Conservation (phyloP, 768 basidiomycete genomes). For the Auriscalpium orientale region DNA sequence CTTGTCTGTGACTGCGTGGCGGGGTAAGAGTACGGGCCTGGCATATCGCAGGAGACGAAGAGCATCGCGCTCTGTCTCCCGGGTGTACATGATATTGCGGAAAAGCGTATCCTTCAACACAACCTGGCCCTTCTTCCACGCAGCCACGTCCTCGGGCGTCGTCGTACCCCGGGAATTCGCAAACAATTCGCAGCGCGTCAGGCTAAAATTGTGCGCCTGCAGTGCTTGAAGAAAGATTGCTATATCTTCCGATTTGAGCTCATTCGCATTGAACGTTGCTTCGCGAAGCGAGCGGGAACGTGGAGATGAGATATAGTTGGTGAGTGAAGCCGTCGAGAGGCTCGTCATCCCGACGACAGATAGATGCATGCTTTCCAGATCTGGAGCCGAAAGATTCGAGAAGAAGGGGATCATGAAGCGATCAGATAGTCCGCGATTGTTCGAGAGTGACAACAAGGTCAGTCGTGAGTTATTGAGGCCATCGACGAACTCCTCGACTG, state of each 20-base stretch:
- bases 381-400: conserved; percentile 38
- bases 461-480: conserved; percentile 51
- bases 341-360: conserved; percentile 31
- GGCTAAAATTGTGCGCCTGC: conserved; percentile 36
- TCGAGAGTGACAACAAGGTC: conserved; percentile 42
- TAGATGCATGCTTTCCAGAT: conserved; percentile 49
- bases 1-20: background rate
- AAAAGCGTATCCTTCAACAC: conserved; percentile 27
- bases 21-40: conserved; percentile 41
- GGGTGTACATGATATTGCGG: conserved; percentile 38
- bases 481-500: conserved; percentile 32
- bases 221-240: conserved; percentile 39
- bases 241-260: conserved; percentile 39
- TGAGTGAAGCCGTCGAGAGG: conserved; percentile 29
- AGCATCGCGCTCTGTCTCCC: conserved; percentile 37
- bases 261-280: conserved; percentile 51
- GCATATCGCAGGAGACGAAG: conserved; percentile 42
- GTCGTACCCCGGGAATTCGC: conserved; percentile 27
- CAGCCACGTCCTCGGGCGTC: conserved; percentile 14
- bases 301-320: conserved; percentile 42
- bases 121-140: conserved; percentile 31
- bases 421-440: conserved; percentile 43
- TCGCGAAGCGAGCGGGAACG: conserved; percentile 39
- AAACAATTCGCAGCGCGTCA: conserved; percentile 43
- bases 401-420: conserved; percentile 42